Base-by-base conservation (phyloP, 768 basidiomycete species). In the Basidioascus undulatus region DNA sequence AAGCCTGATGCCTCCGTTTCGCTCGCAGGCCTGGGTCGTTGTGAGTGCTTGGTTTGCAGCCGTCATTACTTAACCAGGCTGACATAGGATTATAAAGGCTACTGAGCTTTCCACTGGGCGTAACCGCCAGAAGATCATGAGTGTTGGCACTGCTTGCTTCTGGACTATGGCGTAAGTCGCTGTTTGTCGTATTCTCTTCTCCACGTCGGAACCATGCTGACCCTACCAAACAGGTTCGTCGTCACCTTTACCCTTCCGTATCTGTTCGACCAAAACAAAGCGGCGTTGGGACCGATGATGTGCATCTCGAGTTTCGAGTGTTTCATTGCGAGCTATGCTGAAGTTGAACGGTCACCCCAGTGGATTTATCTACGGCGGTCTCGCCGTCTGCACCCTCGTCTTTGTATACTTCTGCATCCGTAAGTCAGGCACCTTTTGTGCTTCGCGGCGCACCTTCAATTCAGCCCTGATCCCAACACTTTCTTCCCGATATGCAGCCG, bases 191-290 rank as follows among this genome's bases (percentile, higher is more conserved):
- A n/a, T n/a, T n/a, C n/a, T n/a, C n/a, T n/a, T 57, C 16, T 45
- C 43, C 32, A 55, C 58, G 5, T 59, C 54, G 54, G 56, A 36
- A 35, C 38, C 13, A 42, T 27, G 4, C 36, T 38, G 24, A 36
- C 33, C 27, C 18, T 28, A 35, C 6, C n/a, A 15, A 21, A 12
- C 11, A 25, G 15, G 6, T n/a, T 23, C 18, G 24, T 47, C 32
- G 52, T 54, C 26, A 53, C 56, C 5, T 59, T 57, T 43, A 58
- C 57, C 34, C 46, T 57, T 16, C 58, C 58, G 2, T 59, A 58
- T 43, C 44, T 58, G n/a, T 55, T 53, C 49, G 47, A 53, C 41
- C 42, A 42, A 13, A 40, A 42, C 8, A 44, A 49, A 28, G 53
- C 55, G 16, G 47, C 46, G 37, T 41, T 55, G 25, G 51, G 51